Conservation (phyloP, 805 yeast species). For the Komagataella phaffii region DNA sequence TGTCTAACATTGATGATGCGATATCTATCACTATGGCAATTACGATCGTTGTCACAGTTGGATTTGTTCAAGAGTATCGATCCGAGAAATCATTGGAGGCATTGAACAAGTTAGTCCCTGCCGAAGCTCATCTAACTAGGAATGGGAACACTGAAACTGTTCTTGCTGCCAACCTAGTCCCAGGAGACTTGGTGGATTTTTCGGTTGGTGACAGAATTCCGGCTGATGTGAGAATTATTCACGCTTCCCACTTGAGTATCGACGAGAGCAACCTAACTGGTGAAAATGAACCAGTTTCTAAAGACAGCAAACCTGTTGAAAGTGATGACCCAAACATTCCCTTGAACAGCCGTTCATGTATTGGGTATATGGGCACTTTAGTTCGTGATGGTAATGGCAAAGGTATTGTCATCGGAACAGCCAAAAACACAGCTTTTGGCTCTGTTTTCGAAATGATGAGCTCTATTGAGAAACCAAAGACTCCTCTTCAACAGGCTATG, state of each 20-base stretch:
- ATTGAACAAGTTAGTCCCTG: constrained; percentile 85
- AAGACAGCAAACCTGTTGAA: constrained; percentile 33
- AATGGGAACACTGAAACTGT: constrained; percentile 69
- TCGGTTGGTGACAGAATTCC: constrained; percentile 93
- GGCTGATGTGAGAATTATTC: constrained; percentile 78
- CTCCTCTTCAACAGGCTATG: constrained; percentile 93
- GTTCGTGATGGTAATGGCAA: constrained; percentile 93
- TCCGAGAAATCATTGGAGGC: constrained; percentile 94
- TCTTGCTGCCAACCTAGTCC: constrained; percentile 78
- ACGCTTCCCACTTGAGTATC: constrained; percentile 66
- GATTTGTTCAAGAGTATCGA: constrained; percentile 93
- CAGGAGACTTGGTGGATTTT: constrained; percentile 89
- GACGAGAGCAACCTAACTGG: constrained; percentile 96
- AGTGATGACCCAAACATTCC: constrained; percentile 28
- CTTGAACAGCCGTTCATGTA: constrained; percentile 56
- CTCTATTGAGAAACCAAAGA: constrained; percentile 91
- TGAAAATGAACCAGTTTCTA: constrained; percentile 80
- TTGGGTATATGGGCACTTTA: constrained; percentile 95
- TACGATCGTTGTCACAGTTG: constrained; percentile 87
- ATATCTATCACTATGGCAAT: constrained; percentile 89
- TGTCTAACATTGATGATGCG: constrained; percentile 97
- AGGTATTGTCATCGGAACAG: constrained; percentile 89
- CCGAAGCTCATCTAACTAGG: constrained; percentile 87
- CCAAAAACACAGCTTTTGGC: constrained; percentile 85
- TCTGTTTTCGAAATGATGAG: constrained; percentile 92